phyloP scores from a whole-genome alignment of 495 filamentous ascomycete genomes.

The Ascodesmis nigricans region DNA sequence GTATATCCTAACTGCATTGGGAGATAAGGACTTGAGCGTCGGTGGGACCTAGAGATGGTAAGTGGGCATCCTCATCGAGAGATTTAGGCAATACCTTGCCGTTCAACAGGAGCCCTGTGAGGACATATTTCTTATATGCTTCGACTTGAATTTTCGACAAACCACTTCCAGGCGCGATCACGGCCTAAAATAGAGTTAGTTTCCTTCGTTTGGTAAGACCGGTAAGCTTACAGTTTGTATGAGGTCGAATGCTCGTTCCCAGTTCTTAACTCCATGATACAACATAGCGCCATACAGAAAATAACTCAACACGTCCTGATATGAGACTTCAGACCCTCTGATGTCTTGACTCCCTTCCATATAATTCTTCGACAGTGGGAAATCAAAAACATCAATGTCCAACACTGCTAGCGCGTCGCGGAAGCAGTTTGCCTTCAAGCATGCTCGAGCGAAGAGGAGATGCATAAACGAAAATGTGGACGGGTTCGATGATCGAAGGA shows the following conservation, averaged over 20 bases:
- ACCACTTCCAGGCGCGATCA: slow-evolving; percentile 15
- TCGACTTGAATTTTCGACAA: slow-evolving; percentile 31
- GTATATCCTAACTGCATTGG: slow-evolving; percentile 33
- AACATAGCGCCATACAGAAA: slow-evolving; percentile 57
- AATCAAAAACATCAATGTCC: slow-evolving; percentile 18
- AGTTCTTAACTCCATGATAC: slow-evolving; percentile 50
- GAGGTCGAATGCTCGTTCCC: slow-evolving; percentile 47
- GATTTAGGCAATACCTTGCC: slow-evolving; percentile 34
- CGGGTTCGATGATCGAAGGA: slow-evolving; percentile 19
- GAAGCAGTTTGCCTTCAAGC: slow-evolving; percentile 21
- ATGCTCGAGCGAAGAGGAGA: slow-evolving; percentile 16
- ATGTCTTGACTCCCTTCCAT: slow-evolving; percentile 8
- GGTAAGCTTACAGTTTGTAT: slow-evolving; percentile 25
- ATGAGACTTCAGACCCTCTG: slow-evolving; percentile 26
- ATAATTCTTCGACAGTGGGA: slow-evolving; percentile 10
- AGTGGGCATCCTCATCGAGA: neutral
- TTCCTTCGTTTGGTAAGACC: neutral
- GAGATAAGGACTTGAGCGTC: slow-evolving; percentile 14
- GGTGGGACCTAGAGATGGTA: slow-evolving; percentile 5
- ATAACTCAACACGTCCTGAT: slow-evolving; percentile 47
- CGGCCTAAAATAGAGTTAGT: slow-evolving; percentile 1
- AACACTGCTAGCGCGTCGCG: slow-evolving; percentile 18
- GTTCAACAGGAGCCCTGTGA: slow-evolving; percentile 49
- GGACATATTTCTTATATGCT: slow-evolving; percentile 80
- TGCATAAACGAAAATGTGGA: slow-evolving; percentile 20